Evolutionary conservation across 441 rosid genomes (phyloP), one percentile per base, ranked within the genome.

Genomic region (Kokia cookei): DNA sequence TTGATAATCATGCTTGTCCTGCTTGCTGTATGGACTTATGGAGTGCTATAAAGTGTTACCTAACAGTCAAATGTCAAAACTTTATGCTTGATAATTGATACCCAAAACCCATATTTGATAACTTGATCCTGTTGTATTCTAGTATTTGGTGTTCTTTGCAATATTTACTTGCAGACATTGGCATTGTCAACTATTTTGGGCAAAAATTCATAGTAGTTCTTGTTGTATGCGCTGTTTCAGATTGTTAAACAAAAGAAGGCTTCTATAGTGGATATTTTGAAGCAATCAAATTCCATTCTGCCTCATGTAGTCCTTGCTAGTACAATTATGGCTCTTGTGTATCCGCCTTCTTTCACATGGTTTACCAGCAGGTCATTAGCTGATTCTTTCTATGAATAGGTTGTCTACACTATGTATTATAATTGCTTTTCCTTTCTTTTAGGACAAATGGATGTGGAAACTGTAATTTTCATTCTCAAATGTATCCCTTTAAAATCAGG

Each of bases 291-390:
- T 82, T 84, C 93, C 10, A 71, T 91, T 60, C 82, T 94, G 82
- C 97, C 98, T 81, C 92, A 94, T 69, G 91, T 85, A 14, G 93
- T 94, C 65, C 87, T 92, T 63, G 97, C 91, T 29, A 92, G 97
- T 83, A 89, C 98, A n/a, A 5, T 92, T 58, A 75, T 92, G 85
- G 98, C 98, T 85, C 91, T 94, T 79, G 68, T 89, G 54, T 91
- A 83, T 82, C 97, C 97, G 4, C 98, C 98, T 17, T 90, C 98
- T 53, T 94, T 94, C 88, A 72, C 97, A 7, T 94, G 98, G 97
- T 94, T 92, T 79, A 94, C 97, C 12, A 86, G 84, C 85, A 94
- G 94, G 97, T 94, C 45, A 29, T 64, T 64, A 14, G 53, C 54
- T 11, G 13, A 59, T 76, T 75, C 63, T 50, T 68, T 4, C 4